A percentile compares a stretch with the other conserved stretches of the same genome.
Evolutionary conservation across 768 basidiomycete species (phyloP).

Genomic region (Gloeostereum incarnatum): DNA sequence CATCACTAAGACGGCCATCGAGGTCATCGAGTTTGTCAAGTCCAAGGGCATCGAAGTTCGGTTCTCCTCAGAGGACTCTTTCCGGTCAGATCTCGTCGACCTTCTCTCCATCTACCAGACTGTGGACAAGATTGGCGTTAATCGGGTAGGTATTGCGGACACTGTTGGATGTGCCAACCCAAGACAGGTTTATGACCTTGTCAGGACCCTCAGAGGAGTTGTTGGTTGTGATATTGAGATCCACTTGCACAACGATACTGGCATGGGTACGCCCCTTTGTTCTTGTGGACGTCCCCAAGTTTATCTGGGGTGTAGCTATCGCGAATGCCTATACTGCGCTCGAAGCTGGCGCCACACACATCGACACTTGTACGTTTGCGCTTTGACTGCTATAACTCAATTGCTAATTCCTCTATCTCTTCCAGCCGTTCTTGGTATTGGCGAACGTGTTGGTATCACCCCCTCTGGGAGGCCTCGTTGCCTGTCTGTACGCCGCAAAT

Average conservation of each 20-base stretch:
- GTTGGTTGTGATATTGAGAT: constrained; percentile 97
- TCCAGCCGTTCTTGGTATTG: constrained; percentile 89
- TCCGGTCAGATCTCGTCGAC: constrained; percentile 99
- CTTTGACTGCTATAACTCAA: neutral
- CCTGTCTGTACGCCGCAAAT: constrained; percentile 93
- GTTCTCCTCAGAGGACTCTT: constrained; percentile 99
- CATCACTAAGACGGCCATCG: constrained; percentile 98
- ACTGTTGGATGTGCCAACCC: constrained; percentile 99
- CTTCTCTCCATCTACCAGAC: constrained; percentile 98
- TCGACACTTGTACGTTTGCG: constrained; percentile 79
- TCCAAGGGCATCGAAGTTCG: constrained; percentile 99
- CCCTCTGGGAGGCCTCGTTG: constrained; percentile 94
- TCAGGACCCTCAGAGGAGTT: constrained; percentile 91
- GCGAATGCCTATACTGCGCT: constrained; percentile 98
- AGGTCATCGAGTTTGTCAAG: constrained; percentile 99
- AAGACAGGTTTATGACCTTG: constrained; percentile 96
- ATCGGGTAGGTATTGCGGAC: constrained; percentile 98
- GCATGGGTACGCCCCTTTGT: constrained; percentile 71
- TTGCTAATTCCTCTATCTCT: constrained; percentile 5
- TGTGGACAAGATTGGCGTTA: constrained; percentile 98
- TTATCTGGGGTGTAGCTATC: too few relatives aligned
- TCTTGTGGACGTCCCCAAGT: too few relatives aligned
- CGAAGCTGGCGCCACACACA: constrained; percentile 98
- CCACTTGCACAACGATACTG: constrained; percentile 98
- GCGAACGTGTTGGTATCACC: constrained; percentile 98